Evolutionary conservation across 352 stramenopile species (phyloP).

Genomic region (Globisporangium uncinulatum): DNA sequence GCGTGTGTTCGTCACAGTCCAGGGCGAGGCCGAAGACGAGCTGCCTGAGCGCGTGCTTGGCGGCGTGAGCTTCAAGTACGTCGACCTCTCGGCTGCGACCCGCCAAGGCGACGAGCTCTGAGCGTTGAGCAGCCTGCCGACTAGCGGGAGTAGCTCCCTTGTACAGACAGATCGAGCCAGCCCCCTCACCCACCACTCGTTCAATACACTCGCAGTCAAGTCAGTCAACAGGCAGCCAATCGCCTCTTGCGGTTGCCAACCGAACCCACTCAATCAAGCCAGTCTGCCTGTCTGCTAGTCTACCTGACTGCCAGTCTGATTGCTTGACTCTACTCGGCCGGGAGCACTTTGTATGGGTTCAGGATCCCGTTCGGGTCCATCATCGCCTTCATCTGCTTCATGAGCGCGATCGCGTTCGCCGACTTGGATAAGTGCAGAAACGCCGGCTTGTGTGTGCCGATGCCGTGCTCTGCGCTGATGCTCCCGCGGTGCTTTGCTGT

Average conservation of each 20-base stretch:
- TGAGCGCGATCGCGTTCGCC: conserved; percentile 76
- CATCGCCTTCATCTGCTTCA: conserved; percentile 91
- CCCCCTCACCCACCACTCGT: no score
- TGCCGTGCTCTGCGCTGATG: conserved; percentile 97
- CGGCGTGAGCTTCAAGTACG: conserved; percentile 46
- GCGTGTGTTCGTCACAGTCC: conserved; percentile 75
- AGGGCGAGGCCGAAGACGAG: conserved; percentile 64
- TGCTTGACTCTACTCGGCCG: neutral
- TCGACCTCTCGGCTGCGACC: conserved; percentile 49
- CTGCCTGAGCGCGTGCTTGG: conserved; percentile 71
- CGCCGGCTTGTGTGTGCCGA: conserved; percentile 92
- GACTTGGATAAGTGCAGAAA: conserved; percentile 88
- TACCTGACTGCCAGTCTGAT: no score
- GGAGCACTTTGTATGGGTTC: conserved; percentile 95
- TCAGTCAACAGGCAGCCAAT: no score
- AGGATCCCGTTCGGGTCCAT: conserved; percentile 96
- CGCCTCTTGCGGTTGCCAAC: no score
- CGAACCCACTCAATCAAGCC: no score
- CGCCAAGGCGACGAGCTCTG: conserved; percentile 22
- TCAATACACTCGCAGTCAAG: no score
- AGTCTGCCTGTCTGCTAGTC: no score
- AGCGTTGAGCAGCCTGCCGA: neutral
- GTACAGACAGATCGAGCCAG: no score
- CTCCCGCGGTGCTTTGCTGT: conserved; percentile 85
- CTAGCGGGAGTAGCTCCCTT: no score